These are phyloP conservation scores for Adiantum capillusveneris DNA, from an alignment of 75 land plant species.

Conservation along the genomic window DNA sequence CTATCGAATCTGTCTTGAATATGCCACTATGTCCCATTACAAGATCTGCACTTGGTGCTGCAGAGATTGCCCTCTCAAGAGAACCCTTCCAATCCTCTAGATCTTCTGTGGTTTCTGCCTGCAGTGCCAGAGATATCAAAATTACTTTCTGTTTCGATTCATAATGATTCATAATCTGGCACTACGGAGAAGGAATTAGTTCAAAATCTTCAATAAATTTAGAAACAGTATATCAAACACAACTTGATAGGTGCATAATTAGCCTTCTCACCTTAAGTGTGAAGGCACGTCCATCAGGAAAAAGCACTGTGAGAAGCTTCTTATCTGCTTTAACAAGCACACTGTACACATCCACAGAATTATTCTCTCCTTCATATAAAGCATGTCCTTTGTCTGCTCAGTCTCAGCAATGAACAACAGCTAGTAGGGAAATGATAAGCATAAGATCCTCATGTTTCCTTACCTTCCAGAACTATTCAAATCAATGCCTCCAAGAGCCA, in stretches of 20 bases:
- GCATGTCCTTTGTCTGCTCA: too few relatives aligned
- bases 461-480: slow-evolving; percentile 94
- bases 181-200: too few relatives aligned
- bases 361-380: too few relatives aligned
- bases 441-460: slow-evolving; percentile 1
- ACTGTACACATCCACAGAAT: too few relatives aligned
- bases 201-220: too few relatives aligned
- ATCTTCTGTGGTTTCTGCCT: slow-evolving; percentile 95
- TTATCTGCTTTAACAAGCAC: slow-evolving; percentile 49
- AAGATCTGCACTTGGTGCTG: slow-evolving; percentile 79
- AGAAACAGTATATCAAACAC: too few relatives aligned
- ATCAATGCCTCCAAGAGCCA: slow-evolving; percentile 89
- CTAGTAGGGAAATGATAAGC: not conserved
- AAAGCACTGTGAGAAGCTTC: slow-evolving; percentile 47
- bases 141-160: too few relatives aligned
- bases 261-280: slow-evolving; percentile 42
- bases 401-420: not conserved
- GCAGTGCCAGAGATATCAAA: not conserved
- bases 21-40: slow-evolving; percentile 75
- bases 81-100: slow-evolving; percentile 91
- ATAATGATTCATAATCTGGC: too few relatives aligned
- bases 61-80: slow-evolving; percentile 80
- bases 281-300: slow-evolving; percentile 44
- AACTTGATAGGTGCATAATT: too few relatives aligned
- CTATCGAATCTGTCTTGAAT: slow-evolving; percentile 68